Base-by-base conservation (phyloP, 1,284 basidiomycete genomes). In the Papiliotrema fonsecae region DNA sequence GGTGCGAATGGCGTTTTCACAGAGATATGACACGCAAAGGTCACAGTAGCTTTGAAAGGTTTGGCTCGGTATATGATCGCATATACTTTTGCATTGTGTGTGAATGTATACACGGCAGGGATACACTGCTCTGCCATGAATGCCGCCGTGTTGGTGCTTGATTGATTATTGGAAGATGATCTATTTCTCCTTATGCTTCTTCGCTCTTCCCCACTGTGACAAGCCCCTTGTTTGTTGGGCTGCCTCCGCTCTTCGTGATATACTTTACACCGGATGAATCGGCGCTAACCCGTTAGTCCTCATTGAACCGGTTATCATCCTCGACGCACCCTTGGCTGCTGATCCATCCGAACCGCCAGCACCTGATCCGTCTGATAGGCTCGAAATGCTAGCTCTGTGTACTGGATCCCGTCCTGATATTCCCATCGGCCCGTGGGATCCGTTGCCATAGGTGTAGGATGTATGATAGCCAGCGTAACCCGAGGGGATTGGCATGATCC, bases 301-400 rank as follows among this genome's bases (percentile, higher is more conserved):
- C 38, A 13, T 25, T n/a, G 18, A 37, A 10, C 9, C 9, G 11
- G 18, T 19, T 9, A 9, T 37, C 13, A 13, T 19, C 18, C 19
- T 9, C 9, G n/a, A 52, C 56, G 37, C 38, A 54, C 57, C 50
- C 38, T 56, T 56, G 34, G 24, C 34, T 10, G 34, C 34, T 28
- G 55, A 54, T 4, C 51, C 57, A 19, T 61, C 60, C 14, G 58
- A 56, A 21, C 39, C 50, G 4, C 59, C 61, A 24, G 50, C 52
- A 4, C 57, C 60, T 22, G 58, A 61, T 5, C 60, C 62, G 25
- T 64, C 61, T 36, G 61, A 64, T 46, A 57, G 37, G 36, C 60
- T 62, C 36, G 57, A 59, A 11, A 64, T 55, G 43, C 60, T 62
- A 18, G 56, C 57, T 19, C 62, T 43, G 37, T 64, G 62, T 26